A percentile compares a stretch with the other conserved stretches of the same genome.
These are phyloP conservation scores for Hyphopichia khmerensis DNA, from an alignment of 1,139 yeast species.

Conservation along the genomic window DNA sequence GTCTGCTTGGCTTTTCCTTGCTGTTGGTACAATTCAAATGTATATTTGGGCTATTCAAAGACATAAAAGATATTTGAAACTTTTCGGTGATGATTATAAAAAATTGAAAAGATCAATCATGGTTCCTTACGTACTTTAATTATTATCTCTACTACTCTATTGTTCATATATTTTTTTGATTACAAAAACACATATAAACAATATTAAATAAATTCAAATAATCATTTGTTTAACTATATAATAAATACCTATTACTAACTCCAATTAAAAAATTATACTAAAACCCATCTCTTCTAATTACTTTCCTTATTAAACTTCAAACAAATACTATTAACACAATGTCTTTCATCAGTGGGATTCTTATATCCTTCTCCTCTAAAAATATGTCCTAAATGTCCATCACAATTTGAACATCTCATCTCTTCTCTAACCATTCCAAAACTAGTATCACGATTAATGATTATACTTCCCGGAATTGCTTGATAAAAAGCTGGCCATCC, in stretches of 20 bases:
- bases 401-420: slow-evolving; percentile 85
- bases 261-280: neutral
- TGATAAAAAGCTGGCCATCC: slow-evolving; percentile 98
- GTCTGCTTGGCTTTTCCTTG: slow-evolving; percentile 68
- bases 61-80: slow-evolving; percentile 63
- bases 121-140: slow-evolving; percentile 42
- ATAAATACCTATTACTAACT: too few species aligned
- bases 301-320: slow-evolving; percentile 53
- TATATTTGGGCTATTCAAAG: slow-evolving; percentile 74
- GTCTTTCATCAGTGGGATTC: slow-evolving; percentile 89
- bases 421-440: slow-evolving; percentile 83
- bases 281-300: neutral
- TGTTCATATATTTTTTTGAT: too few species aligned
- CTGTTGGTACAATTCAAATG: slow-evolving; percentile 78
- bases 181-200: neutral
- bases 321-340: slow-evolving; percentile 88
- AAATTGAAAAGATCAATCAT: slow-evolving; percentile 62
- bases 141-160: too few species aligned
- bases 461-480: slow-evolving; percentile 80
- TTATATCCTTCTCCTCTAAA: slow-evolving; percentile 92
- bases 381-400: slow-evolving; percentile 93
- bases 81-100: slow-evolving; percentile 76
- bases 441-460: slow-evolving; percentile 55
- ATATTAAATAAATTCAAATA: too few species aligned
- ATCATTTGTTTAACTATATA: too few species aligned